Evolutionary conservation across 2,329 filamentous ascomycete species (phyloP).

Genomic region (Fusarium redolens): DNA sequence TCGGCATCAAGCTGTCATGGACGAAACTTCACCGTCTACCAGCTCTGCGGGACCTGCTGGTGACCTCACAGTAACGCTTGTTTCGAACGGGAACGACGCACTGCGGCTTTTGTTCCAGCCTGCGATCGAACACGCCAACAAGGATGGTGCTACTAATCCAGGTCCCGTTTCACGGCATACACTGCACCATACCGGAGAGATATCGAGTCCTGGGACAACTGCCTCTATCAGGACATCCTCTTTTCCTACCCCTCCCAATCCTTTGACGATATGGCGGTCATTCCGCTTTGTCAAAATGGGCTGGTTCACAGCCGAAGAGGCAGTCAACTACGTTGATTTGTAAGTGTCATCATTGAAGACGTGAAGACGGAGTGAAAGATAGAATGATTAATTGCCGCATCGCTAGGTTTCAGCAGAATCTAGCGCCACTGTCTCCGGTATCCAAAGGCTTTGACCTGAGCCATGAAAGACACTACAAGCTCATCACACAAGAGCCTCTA

Average conservation of each 20-base stretch:
- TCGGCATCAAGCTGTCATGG: background rate
- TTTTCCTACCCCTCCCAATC: background rate
- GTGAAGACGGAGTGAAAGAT: background rate
- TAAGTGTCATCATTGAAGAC: slow-evolving; percentile 38
- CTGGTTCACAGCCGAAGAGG: slow-evolving; percentile 65
- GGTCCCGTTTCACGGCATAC: background rate
- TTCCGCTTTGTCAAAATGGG: slow-evolving; percentile 65
- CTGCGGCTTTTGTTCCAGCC: slow-evolving; percentile 64
- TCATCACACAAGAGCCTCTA: slow-evolving; percentile 63
- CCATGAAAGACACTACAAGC: slow-evolving; percentile 58
- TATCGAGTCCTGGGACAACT: background rate
- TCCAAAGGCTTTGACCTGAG: slow-evolving; percentile 61
- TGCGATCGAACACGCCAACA: slow-evolving; percentile 17
- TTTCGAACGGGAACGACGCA: slow-evolving; percentile 65
- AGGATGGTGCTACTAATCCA: background rate
- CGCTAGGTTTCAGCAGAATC: slow-evolving; percentile 20
- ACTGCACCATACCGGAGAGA: background rate
- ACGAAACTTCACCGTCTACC: background rate
- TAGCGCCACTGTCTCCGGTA: slow-evolving; percentile 57
- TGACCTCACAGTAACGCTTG: slow-evolving; percentile 54
- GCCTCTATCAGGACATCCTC: background rate
- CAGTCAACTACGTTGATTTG: slow-evolving; percentile 63
- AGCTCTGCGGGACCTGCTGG: background rate
- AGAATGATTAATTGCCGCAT: background rate
- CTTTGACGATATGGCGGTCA: slow-evolving; percentile 24